Conservation (phyloP, 352 stramenopile genomes). For the Globisporangium nunn region DNA sequence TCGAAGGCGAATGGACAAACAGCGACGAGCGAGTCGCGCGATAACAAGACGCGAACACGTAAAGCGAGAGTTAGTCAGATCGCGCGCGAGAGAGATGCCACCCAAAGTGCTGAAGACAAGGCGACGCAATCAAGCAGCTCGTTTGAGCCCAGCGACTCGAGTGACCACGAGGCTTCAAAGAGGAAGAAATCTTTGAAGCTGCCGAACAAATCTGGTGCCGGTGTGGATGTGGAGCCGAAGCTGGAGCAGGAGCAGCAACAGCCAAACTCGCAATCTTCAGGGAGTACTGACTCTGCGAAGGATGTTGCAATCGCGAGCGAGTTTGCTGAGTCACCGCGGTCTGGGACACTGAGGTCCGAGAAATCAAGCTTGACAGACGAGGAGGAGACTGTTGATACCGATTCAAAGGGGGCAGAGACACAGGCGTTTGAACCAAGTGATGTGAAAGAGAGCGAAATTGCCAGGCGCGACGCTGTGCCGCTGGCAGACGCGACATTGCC, state of each 20-base stretch:
- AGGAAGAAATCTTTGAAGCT: constrained; percentile 12
- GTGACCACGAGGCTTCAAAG: constrained; percentile 10
- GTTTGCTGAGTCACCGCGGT: not conserved
- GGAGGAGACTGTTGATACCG: not conserved
- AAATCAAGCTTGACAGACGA: not conserved
- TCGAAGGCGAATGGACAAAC: too few species aligned
- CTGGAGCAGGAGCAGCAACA: not conserved
- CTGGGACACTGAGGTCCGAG: not conserved
- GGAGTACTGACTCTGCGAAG: not conserved
- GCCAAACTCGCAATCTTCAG: not conserved
- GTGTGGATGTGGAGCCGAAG: constrained; percentile 2
- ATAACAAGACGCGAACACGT: constrained; percentile 3
- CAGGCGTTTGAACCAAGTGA: not conserved
- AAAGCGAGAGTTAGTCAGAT: constrained; percentile 3
- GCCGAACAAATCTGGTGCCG: constrained; percentile 1
- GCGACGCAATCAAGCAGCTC: not conserved
- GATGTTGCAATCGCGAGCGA: not conserved
- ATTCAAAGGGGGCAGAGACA: too few species aligned
- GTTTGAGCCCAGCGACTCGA: constrained; percentile 8
- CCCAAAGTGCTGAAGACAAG: not conserved
- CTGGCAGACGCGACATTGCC: not conserved
- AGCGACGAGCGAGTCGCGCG: not conserved
- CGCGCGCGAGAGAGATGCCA: not conserved
- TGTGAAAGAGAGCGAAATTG: not conserved
- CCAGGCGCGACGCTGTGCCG: not conserved